phyloP scores from a whole-genome alignment of 2,329 filamentous ascomycete genomes.

The Nemania sp. region DNA sequence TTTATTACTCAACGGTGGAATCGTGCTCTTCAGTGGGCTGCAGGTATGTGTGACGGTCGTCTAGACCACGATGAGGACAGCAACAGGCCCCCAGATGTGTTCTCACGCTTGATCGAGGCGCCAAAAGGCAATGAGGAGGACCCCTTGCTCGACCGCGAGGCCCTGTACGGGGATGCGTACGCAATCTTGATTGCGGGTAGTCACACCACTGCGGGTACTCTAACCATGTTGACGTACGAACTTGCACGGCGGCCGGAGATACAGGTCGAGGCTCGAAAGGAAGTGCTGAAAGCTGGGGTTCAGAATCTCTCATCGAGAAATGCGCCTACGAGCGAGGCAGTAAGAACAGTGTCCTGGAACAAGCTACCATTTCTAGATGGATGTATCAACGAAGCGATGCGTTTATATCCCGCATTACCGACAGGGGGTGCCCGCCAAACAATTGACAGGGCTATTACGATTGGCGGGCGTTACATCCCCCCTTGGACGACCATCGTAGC shows the following conservation, averaged over 20 bases:
- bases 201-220: slow-evolving; percentile 12
- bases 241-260: slow-evolving; percentile 11
- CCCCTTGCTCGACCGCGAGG: slow-evolving; percentile 13
- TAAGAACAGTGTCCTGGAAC: too few relatives aligned
- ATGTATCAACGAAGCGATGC: not conserved
- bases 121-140: slow-evolving; percentile 9
- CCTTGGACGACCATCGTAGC: not conserved
- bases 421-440: not conserved
- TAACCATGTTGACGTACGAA: slow-evolving; percentile 24
- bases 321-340: too few relatives aligned
- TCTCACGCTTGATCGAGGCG: slow-evolving; percentile 19
- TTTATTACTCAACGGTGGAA: slow-evolving; percentile 17
- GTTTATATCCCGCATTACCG: not conserved
- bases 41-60: slow-evolving; percentile 13
- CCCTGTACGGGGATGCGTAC: slow-evolving; percentile 25
- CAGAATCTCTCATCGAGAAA: not conserved
- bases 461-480: not conserved
- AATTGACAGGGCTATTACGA: not conserved
- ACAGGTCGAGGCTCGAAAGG: slow-evolving; percentile 12
- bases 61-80: not conserved
- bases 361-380: not conserved
- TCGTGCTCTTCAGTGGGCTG: slow-evolving; percentile 11
- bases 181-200: slow-evolving; percentile 23
- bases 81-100: slow-evolving; percentile 4
- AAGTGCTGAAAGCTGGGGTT: not conserved